Evolutionary conservation across 2,329 filamentous ascomycete species (phyloP), one percentile per base, ranked within the genome.

Genomic region (Botrytis byssoidea): DNA sequence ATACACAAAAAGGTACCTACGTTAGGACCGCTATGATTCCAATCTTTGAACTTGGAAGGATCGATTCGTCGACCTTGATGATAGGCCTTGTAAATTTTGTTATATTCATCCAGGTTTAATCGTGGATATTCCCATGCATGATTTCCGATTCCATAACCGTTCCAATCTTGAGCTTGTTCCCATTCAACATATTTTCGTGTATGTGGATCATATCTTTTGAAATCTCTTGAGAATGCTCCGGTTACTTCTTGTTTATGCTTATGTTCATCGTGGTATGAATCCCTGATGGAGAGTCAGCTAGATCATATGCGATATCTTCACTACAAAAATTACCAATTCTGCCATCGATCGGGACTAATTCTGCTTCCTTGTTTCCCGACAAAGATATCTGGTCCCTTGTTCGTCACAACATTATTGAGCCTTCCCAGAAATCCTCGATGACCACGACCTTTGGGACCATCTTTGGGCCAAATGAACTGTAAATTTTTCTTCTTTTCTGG

Each of bases 371-470:
- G 74, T 60, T 60, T 73, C 32, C 78, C 77, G 12, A 85, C 77
- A 51, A 82, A 84, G 8, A 85, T 82, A 76, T 85, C 84, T 20
- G 84, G 83, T 1, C 83, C 84, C 72, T 80, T 82, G 51, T 81
- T 81, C 12, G 75, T 81, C 25, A 84, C 60, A 70, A 84, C 77
- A 65, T 85, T 82, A 32, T 79, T 78, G 32, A 84, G 64, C 32
- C 79, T 70, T 22, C 78, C 75, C 44, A 77, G 77, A 51, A 79
- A 79, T 5, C 79, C 79, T 40, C 79, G 76, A 60, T 72, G 75
- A 25, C 74, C 74, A 40, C 72, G 67, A 18, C 79, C 79, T 67
- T 76, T 78, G 10, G 65, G 74, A 1, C 77, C 78, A 75, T 80
- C 80, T 73, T 80, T 80, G 6, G 78, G 80, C 79, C 80, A 81